Conservation (phyloP, 2,329 filamentous ascomycete genomes). For the Escovopsis sp. region DNA sequence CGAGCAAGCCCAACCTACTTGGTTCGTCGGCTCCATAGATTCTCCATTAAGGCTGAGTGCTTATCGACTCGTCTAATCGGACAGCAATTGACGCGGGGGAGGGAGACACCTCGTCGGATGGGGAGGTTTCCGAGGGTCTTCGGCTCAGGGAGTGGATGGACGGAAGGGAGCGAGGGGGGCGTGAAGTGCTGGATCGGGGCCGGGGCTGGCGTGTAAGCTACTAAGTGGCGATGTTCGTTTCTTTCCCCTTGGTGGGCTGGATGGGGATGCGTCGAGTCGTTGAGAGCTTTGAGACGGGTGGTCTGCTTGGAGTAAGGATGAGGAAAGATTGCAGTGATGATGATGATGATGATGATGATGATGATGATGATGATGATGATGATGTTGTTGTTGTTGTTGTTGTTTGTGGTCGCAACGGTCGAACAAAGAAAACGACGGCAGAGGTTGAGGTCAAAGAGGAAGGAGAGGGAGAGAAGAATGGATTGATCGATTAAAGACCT, state of each 20-base stretch:
- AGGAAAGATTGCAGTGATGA: too few species aligned
- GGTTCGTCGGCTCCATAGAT: conserved; percentile 67
- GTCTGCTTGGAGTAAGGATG: too few species aligned
- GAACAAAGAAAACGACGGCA: too few species aligned
- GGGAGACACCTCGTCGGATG: conserved; percentile 11
- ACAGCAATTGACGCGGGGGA: conserved; percentile 5
- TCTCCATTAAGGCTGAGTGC: conserved; percentile 39
- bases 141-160: not conserved
- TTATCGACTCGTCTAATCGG: conserved; percentile 4
- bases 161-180: not conserved
- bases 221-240: not conserved
- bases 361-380: too few species aligned
- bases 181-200: not conserved
- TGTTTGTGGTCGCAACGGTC: too few species aligned
- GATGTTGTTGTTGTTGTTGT: too few species aligned
- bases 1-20: conserved; percentile 42
- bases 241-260: not conserved
- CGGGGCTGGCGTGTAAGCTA: too few species aligned
- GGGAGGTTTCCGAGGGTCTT: conserved; percentile 7
- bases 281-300: too few species aligned
- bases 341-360: too few species aligned
- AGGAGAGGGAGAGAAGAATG: too few species aligned
- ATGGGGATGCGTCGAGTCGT: not conserved
- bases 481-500: too few species aligned
- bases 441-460: too few species aligned